Evolutionary conservation across 805 yeast genomes (phyloP), one percentile per base, ranked within the genome.

Genomic region (Lachancea fermentati): DNA sequence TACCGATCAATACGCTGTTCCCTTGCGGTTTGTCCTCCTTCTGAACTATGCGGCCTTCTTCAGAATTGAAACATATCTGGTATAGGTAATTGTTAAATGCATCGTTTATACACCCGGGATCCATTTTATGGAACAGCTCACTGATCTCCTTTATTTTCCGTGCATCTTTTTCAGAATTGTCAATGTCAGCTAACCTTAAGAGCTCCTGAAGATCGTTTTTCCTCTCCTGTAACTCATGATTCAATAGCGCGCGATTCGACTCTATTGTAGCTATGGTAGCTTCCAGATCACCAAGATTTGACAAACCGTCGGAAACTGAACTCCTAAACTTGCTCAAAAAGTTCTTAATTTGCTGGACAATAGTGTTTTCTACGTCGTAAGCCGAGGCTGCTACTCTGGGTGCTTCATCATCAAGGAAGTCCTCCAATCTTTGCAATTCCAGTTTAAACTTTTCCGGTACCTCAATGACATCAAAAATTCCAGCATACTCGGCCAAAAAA

Each of bases 1-100:
- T 32, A 25, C 65, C 65, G 30, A 60, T 51, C n/a, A 32, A 31
- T 2, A 60, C 59, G n/a, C 39, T 36, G 22, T 51, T 49, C 5
- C 55, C 50, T 13, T 44, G 42, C 2, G 47, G 45, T 26, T 51
- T 50, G 31, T 46, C 41, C 25, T 58, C 62, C 28, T 17, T 43
- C 43, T 60, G 65, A 17, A 43, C 33, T 18, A 60, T 48, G 3
- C 31, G 15, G 3, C 57, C 58, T 8, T 19, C 32, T 11, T 22
- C 32, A 13, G 50, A 43, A 29, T 52, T 47, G 15, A 55, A 41
- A 19, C 51, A 49, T 16, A 60, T 44, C 26, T 47, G 47, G 42
- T 60, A 60, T 4, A 32, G 13, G 42, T 58, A 60, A 32, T 49
- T 47, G 34, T 55, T 55, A 9, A 55, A 34, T 8, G 30, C 17